A percentile compares a stretch with the other conserved stretches of the same genome.
Evolutionary conservation across 1,139 yeast genomes (phyloP).

Genomic region (Candida gigantensis): DNA sequence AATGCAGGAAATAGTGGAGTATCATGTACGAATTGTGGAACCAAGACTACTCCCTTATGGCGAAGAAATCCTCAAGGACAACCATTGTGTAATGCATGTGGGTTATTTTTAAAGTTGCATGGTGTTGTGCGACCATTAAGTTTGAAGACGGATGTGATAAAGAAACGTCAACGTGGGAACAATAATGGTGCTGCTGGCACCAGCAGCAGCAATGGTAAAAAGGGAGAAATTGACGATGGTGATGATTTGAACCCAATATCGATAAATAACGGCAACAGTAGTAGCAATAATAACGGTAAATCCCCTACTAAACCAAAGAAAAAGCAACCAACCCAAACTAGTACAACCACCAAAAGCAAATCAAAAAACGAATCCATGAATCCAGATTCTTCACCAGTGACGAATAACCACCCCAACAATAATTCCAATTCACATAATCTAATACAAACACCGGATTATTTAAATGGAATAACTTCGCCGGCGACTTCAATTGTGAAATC

Average conservation of each 20-base stretch:
- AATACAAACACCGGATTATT: conserved; percentile 3
- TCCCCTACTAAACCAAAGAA: conserved; percentile 1
- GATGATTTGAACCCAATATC: conserved; percentile 41
- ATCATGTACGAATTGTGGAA: conserved; percentile 54
- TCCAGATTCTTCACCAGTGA: not conserved
- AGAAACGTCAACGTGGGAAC: conserved; percentile 51
- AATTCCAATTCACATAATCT: too few species aligned
- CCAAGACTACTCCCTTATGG: conserved; percentile 61
- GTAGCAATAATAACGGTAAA: not conserved
- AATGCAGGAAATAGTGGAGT: conserved; percentile 12
- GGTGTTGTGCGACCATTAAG: conserved; percentile 62
- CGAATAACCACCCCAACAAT: conserved; percentile 9
- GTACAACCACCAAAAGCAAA: not conserved
- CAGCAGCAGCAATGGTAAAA: conserved; percentile 1
- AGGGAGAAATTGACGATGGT: conserved; percentile 26
- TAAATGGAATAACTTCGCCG: not conserved
- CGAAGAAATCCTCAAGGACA: conserved; percentile 56
- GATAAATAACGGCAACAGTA: conserved; percentile 11
- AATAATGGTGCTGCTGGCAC: conserved; percentile 1
- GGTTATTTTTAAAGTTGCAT: conserved; percentile 55
- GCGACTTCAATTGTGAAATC: not conserved
- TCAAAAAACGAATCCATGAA: not conserved
- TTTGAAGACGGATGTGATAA: conserved; percentile 86
- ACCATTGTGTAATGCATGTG: conserved; percentile 62
- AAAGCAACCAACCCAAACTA: conserved; percentile 6